Evolutionary conservation across 257 asterid genomes (phyloP).

Genomic region (Misopates orontium): DNA sequence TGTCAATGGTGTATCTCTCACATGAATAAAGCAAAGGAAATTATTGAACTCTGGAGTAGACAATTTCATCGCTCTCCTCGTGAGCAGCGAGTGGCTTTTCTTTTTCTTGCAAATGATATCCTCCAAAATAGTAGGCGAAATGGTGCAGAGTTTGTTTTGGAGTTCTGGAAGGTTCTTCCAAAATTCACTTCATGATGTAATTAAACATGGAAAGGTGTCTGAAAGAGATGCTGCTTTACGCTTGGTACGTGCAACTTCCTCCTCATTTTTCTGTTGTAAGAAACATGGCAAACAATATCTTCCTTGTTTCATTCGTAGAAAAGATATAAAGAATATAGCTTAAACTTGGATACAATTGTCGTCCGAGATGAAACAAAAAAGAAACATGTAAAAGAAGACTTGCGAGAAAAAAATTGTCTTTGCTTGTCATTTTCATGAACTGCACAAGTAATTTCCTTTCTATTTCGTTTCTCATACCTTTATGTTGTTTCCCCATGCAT

Average conservation of each 20-base stretch:
- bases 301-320: slow-evolving; percentile 13
- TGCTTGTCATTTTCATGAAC: too few relatives aligned
- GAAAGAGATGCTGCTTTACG: slow-evolving; percentile 76
- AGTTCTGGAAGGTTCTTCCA: slow-evolving; percentile 97
- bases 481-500: too few relatives aligned
- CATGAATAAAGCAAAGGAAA: slow-evolving; percentile 94
- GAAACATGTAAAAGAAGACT: too few relatives aligned
- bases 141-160: slow-evolving; percentile 94
- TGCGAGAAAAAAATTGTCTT: too few relatives aligned
- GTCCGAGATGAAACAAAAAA: too few relatives aligned
- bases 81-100: slow-evolving; percentile 85
- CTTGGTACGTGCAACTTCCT: slow-evolving; percentile 53
- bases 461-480: too few relatives aligned
- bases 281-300: not conserved
- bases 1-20: slow-evolving; percentile 99
- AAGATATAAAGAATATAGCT: not conserved
- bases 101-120: slow-evolving; percentile 97
- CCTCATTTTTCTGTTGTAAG: slow-evolving; percentile 1
- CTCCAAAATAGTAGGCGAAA: slow-evolving; percentile 93
- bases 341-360: too few relatives aligned
- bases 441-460: too few relatives aligned
- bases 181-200: slow-evolving; percentile 83
- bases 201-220: slow-evolving; percentile 65
- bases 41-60: slow-evolving; percentile 91
- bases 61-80: slow-evolving; percentile 84